Evolutionary conservation across 768 basidiomycete genomes (phyloP).

Genomic region (Lactarius psammicola): DNA sequence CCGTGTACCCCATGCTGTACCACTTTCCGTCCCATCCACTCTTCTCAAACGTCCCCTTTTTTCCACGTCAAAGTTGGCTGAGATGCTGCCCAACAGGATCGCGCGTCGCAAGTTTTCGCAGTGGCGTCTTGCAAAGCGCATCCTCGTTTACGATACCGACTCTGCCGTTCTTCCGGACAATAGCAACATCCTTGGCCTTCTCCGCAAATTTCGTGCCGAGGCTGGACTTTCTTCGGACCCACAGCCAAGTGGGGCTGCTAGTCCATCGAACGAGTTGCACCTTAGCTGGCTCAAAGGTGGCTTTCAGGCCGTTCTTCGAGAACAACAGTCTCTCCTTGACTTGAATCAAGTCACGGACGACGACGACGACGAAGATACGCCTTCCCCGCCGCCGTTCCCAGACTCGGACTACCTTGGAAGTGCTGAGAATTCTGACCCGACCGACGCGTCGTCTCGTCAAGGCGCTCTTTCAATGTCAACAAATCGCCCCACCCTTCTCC

Average conservation of each 20-base stretch:
- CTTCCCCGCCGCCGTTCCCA: conserved; percentile 27
- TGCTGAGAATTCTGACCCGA: not conserved
- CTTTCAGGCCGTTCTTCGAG: conserved; percentile 65
- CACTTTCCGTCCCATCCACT: conserved; percentile 90
- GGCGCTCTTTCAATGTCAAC: conserved; percentile 8
- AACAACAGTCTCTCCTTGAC: conserved; percentile 53
- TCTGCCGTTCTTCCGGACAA: conserved; percentile 56
- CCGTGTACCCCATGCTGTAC: conserved; percentile 68
- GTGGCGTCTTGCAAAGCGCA: conserved; percentile 58
- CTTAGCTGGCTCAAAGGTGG: conserved; percentile 83
- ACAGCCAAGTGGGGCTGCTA: conserved; percentile 4
- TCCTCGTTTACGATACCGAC: conserved; percentile 88
- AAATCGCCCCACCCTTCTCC: conserved; percentile 39
- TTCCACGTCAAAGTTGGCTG: conserved; percentile 69
- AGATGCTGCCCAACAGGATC: conserved; percentile 69
- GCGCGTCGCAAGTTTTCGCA: conserved; percentile 58
- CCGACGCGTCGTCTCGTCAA: conserved; percentile 14
- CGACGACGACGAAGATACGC: conserved; percentile 36
- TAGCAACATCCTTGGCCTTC: conserved; percentile 67
- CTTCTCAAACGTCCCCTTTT: conserved; percentile 89
- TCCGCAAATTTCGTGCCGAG: conserved; percentile 69
- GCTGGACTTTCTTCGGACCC: conserved; percentile 39
- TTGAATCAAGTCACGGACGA: conserved; percentile 47
- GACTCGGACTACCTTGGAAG: not conserved
- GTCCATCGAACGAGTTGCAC: conserved; percentile 38